phyloP scores from a whole-genome alignment of 805 yeast genomes.

The Lipomyces starkeyi region DNA sequence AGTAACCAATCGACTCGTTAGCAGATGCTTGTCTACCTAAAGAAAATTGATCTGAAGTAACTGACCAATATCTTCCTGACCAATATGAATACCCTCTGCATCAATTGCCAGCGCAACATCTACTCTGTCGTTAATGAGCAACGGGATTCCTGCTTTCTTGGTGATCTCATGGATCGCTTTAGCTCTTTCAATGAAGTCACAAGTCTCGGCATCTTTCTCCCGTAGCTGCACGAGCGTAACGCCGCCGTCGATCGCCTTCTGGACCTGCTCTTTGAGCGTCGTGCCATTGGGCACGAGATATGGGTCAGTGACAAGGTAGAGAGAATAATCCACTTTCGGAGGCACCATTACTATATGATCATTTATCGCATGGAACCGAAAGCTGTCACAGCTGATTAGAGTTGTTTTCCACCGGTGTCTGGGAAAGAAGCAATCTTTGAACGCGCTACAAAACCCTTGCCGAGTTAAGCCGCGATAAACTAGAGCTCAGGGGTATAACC shows the following conservation, averaged over 20 bases:
- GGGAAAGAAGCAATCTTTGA: no score
- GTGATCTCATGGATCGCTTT: constrained; percentile 66
- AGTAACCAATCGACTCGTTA: constrained; percentile 31
- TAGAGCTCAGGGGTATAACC: no score
- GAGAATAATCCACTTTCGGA: constrained; percentile 56
- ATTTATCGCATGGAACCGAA: not conserved
- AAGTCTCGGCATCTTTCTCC: constrained; percentile 74
- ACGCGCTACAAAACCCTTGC: not conserved
- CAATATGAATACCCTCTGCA: constrained; percentile 92
- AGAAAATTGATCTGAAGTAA: not conserved
- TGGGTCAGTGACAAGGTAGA: constrained; percentile 82
- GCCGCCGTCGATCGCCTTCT: constrained; percentile 68
- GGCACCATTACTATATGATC: constrained; percentile 18
- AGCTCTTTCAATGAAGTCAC: constrained; percentile 70
- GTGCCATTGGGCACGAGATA: constrained; percentile 68
- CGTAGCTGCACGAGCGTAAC: constrained; percentile 83
- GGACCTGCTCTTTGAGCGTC: constrained; percentile 63
- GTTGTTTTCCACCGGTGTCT: not conserved
- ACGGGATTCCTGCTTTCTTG: constrained; percentile 63
- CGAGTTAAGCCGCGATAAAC: no score
- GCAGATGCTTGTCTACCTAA: not conserved
- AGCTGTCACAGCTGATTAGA: not conserved
- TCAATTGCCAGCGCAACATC: constrained; percentile 89
- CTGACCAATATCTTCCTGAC: constrained; percentile 80
- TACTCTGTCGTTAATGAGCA: constrained; percentile 82